These are phyloP conservation scores for Carex kokanica DNA, from an alignment of 176 grass and related monocot species.

Conservation along the genomic window DNA sequence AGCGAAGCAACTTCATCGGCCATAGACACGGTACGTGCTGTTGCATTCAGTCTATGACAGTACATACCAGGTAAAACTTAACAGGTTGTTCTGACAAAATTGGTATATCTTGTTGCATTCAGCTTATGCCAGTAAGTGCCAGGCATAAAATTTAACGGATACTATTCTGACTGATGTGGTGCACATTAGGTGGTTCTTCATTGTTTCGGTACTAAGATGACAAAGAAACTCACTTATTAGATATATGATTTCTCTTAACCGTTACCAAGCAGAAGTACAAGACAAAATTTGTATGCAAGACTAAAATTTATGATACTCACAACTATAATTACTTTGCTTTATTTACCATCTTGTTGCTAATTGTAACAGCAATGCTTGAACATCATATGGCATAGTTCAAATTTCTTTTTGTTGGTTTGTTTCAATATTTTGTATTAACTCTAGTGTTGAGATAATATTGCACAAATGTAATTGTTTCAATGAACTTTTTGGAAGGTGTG, in stretches of 20 bases:
- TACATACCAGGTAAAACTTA: neutral
- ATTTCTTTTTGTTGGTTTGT: neutral
- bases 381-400: neutral
- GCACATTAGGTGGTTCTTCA: constrained; percentile 15
- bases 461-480: neutral
- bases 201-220: neutral
- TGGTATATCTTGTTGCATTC: constrained; percentile 35
- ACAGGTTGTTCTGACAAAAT: constrained; percentile 29
- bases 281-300: neutral
- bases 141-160: neutral
- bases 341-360: neutral
- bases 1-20: constrained; percentile 73
- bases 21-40: constrained; percentile 66
- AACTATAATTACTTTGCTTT: neutral
- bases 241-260: neutral
- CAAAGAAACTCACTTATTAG: neutral
- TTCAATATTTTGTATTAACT: neutral
- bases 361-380: neutral
- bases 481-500: neutral
- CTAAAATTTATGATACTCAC: neutral
- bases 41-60: constrained; percentile 5
- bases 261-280: neutral
- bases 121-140: neutral
- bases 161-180: constrained; percentile 41
- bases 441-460: neutral